Evolutionary conservation across 2,329 filamentous ascomycete genomes (phyloP), one percentile per base, ranked within the genome.

Genomic region (Gaeumannomyces tritici): DNA sequence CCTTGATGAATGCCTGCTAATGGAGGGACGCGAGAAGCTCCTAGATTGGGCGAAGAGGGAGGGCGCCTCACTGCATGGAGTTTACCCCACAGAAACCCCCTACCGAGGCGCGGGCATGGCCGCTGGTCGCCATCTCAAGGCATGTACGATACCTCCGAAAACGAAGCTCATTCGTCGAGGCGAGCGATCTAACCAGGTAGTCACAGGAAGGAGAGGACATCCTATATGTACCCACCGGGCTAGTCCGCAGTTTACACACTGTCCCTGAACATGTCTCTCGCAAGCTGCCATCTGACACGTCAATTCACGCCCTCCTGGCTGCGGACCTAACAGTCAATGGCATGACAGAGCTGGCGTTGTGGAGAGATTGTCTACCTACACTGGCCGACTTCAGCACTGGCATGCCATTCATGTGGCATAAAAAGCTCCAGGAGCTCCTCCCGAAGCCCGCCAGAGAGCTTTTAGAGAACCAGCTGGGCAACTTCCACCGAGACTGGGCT

Each of bases 301-400:
- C 84, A 1, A 79, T 87, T 24, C 89, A 93, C 67, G 85, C 84
- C 27, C 80, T 89, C 54, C 77, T 92, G 11, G 86, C 89, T 47
- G 79, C 84, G 1, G 83, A 83, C 62, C 75, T 90, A 18, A 79
- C 82, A 2, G 74, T 86, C 1, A 58, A 71, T 75, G 6, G 65
- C 73, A 24, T 75, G 77, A 27, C n/a, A 24, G 28, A 29, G 33
- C 28, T 33, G 31, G 31, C 31, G 31, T 11, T 31, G 33, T 58
- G 56, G 56, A 28, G 18, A 58, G 33, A 29, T 8, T 35, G 28
- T 28, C 56, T 58, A n/a, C 56, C 89, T 0, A 80, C 77, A 0
- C 72, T 73, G 4, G 70, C 76, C 29, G 86, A 89, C 66, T 83
- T 93, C 63, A 60, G 61, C 13, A 58, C 66, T 57, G 67, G 67